Evolutionary conservation across 2,329 filamentous ascomycete genomes (phyloP), one percentile per base, ranked within the genome.

Genomic region (Sporothrix phasma): DNA sequence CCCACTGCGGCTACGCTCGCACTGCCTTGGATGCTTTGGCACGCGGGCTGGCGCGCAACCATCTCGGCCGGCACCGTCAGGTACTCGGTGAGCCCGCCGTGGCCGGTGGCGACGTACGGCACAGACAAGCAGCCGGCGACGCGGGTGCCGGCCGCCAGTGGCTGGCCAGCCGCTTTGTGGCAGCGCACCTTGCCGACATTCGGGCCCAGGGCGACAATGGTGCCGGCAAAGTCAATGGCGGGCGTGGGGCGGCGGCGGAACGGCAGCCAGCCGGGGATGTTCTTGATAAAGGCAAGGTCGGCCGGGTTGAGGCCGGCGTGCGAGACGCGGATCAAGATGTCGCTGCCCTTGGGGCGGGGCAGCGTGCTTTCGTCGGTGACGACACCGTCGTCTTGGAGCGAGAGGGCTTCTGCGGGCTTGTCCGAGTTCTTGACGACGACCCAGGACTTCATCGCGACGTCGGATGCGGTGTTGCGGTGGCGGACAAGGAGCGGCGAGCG

Each of bases 251-350:
- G 63, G 39, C 68, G 68, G 5, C 73, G 71, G 51, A 73, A 74
- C 13, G 73, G 74, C 11, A 74, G 54, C 67, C 72, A 70, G 8
- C 69, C 67, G 11, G 70, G 71, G 39, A 76, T 66, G 29, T 67
- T 56, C 29, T 41, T 43, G 67, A 76, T 73, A 61, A 72, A 70
- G 54, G 73, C 68, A 7, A 73, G 61, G 66, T 76, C 74, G 63
- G 70, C 74, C 13, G 74, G 75, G 67, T 77, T 76, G 56, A 76
- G 71, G 15, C 74, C 70, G 3, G 74, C 72, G 66, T 75, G 70
- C 8, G 71, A 68, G 34, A 76, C 70, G 51, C 68, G 70, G 53
- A 76, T 62, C 49, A 75, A 69, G 47, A 76, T 66, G 29, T 70
- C 22, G 62, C 60, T 24, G 43, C 66, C 67, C 29, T 56, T 67